These are phyloP conservation scores for Bauhinia variegata DNA, from an alignment of 306 rosid species.

Conservation along the genomic window DNA sequence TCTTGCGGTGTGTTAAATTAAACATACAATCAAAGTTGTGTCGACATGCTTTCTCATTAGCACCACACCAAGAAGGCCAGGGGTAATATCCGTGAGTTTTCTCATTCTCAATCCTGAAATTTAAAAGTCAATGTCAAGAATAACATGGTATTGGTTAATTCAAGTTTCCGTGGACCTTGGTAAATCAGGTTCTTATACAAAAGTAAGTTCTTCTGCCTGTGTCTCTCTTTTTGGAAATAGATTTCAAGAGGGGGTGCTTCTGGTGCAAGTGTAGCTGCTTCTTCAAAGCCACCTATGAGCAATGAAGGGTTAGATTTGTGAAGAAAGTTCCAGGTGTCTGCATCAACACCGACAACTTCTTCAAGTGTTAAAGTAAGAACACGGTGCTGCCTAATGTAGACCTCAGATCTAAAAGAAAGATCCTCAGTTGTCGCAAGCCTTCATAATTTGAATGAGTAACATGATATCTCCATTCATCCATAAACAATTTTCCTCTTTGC, in stretches of 20 bases:
- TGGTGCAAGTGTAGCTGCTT: not conserved
- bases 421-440: not conserved
- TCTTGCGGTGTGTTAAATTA: no score
- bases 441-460: not conserved
- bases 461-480: not conserved
- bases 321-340: no score
- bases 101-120: no score
- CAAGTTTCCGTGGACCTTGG: not conserved
- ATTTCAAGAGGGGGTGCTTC: slow-evolving; percentile 25
- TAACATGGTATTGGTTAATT: not conserved
- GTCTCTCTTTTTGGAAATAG: slow-evolving; percentile 23
- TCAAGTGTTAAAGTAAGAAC: no score
- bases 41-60: slow-evolving; percentile 23
- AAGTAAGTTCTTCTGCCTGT: not conserved
- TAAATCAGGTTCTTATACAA: slow-evolving; percentile 12
- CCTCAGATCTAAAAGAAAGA: not conserved
- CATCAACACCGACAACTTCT: no score
- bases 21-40: not conserved
- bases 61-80: slow-evolving; percentile 11
- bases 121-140: not conserved
- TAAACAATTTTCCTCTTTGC: no score
- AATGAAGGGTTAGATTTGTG: slow-evolving; percentile 34
- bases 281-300: slow-evolving; percentile 21
- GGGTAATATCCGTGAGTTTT: slow-evolving; percentile 27
- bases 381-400: no score